Evolutionary conservation across 805 yeast genomes (phyloP), one percentile per base, ranked within the genome.

Genomic region (Kazachstania bromeliacearum): DNA sequence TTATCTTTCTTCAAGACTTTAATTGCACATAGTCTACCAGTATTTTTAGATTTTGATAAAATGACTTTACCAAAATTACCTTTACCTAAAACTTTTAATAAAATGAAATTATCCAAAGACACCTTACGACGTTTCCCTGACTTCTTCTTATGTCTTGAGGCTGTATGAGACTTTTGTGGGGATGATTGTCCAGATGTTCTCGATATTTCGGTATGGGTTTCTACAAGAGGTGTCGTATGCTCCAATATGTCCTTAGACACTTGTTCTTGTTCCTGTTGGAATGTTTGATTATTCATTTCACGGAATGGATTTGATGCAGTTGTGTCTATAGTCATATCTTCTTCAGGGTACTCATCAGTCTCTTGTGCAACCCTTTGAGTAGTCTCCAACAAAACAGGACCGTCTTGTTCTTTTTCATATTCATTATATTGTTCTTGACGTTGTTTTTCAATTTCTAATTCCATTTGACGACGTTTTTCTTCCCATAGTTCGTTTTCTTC

Each of bases 1-100:
- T 85, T 87, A 51, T 89, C 96, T 61, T 92, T 92, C 71, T 92
- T 92, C 61, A 92, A 71, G 18, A 92, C 97, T 63, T 92, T 92
- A 39, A 92, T 88, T 19, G 99, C 99, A 64, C 96, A 92, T 38
- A 92, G 62, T 38, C 76, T 73, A 36, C 75, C 73, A 0, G 89
- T 77, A 42, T 79, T 81, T 55, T 89, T 79, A 12, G 95, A 83
- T 62, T 89, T 95, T 1, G 96, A 97, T 47, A 92, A 71, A 88
- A 92, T 85, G 38, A 92, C 98, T 57, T 92, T 92, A 62, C 99
- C 99, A 59, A 92, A 92, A 59, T 92, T 92, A 64, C 99, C 99
- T 58, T 88, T 92, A 50, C 99, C 99, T 40, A 92, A 70, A 7
- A 92, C 98, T 7, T 96, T 94, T 47, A 92, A 63, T 53, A 92